Percentiles rank a stretch among this genome's conserved stretches.
phyloP scores from a whole-genome alignment of 2,329 filamentous ascomycete genomes.

The Sarocladium brachiariae region DNA sequence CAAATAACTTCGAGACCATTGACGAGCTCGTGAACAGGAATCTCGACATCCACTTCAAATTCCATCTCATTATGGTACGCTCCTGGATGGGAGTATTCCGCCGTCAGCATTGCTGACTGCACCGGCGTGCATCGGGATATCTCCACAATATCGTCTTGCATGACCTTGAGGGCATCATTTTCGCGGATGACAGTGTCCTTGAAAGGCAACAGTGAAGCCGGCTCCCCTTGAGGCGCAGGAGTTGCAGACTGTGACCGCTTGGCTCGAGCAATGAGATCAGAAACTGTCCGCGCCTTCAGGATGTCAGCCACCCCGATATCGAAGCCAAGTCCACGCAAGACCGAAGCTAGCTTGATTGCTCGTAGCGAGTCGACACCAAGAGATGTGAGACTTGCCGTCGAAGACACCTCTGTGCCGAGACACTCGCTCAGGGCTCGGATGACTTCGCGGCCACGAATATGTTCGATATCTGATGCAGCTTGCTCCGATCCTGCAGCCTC shows the following conservation, averaged over 20 bases:
- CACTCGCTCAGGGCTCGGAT: background rate
- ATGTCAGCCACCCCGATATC: slow-evolving; percentile 53
- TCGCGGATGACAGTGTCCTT: slow-evolving; percentile 13
- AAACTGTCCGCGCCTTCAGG: slow-evolving; percentile 45
- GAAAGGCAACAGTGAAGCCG: background rate
- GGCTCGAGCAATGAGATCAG: slow-evolving; percentile 18
- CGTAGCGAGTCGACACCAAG: slow-evolving; percentile 58
- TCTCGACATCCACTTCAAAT: slow-evolving; percentile 41
- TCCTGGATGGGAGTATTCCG: slow-evolving; percentile 52
- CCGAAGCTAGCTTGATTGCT: slow-evolving; percentile 49
- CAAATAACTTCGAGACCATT: slow-evolving; percentile 27
- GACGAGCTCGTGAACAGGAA: background rate
- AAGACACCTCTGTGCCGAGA: background rate
- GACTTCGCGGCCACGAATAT: background rate
- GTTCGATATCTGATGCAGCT: background rate
- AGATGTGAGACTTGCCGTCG: slow-evolving; percentile 37
- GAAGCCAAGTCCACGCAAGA: slow-evolving; percentile 51
- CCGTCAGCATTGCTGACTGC: slow-evolving; percentile 73
- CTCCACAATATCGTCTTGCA: slow-evolving; percentile 26
- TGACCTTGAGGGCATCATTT: slow-evolving; percentile 12
- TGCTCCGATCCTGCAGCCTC: background rate
- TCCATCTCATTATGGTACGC: slow-evolving; percentile 77
- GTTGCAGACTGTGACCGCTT: background rate
- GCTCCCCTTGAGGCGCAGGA: no score
- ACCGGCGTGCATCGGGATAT: slow-evolving; percentile 63